phyloP scores from a whole-genome alignment of 305 asterid genomes.

The Fraxinus sp. region DNA sequence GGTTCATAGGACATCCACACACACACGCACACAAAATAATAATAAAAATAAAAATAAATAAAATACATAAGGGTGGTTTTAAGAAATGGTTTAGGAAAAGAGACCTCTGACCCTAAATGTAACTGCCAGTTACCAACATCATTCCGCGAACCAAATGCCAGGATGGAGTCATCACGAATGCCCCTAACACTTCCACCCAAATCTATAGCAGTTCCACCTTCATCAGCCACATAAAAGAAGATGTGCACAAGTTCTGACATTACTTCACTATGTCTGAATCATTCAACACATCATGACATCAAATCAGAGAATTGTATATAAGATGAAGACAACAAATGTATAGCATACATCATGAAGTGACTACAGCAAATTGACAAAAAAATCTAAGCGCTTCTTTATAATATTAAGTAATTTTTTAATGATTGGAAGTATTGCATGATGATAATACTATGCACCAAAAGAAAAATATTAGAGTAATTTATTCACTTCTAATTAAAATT shows the following conservation, averaged over 20 bases:
- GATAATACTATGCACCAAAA: background rate
- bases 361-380: slow-evolving; percentile 21
- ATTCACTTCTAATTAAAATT: background rate
- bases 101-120: slow-evolving; percentile 77
- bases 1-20: background rate
- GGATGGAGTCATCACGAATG: slow-evolving; percentile 43
- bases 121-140: slow-evolving; percentile 91
- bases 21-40: background rate
- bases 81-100: slow-evolving; percentile 5
- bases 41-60: background rate
- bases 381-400: background rate
- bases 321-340: slow-evolving; percentile 6
- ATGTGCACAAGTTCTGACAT: slow-evolving; percentile 56
- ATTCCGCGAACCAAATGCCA: slow-evolving; percentile 65
- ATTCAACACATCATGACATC: slow-evolving; percentile 31
- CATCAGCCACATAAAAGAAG: slow-evolving; percentile 96
- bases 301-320: slow-evolving; percentile 14
- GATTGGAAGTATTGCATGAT: background rate
- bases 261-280: slow-evolving; percentile 48
- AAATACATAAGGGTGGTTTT: background rate
- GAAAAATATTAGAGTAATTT: background rate
- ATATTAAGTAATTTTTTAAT: background rate
- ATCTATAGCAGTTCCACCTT: slow-evolving; percentile 59
- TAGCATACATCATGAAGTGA: slow-evolving; percentile 8
- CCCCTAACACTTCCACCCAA: slow-evolving; percentile 52